Conservation (phyloP, 2,329 filamentous ascomycete genomes). For the Trichoderma citrinoviride region DNA sequence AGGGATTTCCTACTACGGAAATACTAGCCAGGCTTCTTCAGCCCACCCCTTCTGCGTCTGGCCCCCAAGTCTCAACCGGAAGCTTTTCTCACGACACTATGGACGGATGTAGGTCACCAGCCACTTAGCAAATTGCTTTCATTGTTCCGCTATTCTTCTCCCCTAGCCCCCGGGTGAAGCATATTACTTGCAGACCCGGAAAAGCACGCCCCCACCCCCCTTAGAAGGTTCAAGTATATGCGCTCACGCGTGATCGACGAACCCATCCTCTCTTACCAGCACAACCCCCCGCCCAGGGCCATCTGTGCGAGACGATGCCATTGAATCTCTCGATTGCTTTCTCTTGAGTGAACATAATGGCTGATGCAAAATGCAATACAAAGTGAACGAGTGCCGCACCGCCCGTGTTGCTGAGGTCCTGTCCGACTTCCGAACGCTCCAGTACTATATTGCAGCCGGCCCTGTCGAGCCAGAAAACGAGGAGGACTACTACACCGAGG, state of each 20-base stretch:
- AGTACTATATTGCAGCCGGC: constrained; percentile 59
- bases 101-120: constrained; percentile 29
- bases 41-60: constrained; percentile 4
- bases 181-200: not conserved
- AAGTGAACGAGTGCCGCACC: constrained; percentile 60
- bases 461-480: constrained; percentile 53
- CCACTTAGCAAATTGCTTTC: not conserved
- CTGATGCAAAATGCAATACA: constrained; percentile 3
- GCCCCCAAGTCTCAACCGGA: constrained; percentile 3
- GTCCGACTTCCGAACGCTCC: constrained; percentile 59
- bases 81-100: constrained; percentile 21
- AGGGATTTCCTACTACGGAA: constrained; percentile 3
- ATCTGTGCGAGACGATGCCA: not conserved
- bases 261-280: not conserved
- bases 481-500: constrained; percentile 62
- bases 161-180: not conserved
- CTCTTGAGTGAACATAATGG: not conserved
- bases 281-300: not conserved
- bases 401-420: constrained; percentile 61
- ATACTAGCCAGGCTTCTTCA: not conserved
- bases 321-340: not conserved
- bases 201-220: not conserved
- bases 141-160: constrained; percentile 2
- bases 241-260: not conserved
- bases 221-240: not conserved